These are phyloP conservation scores for Emydomyces testavorans DNA, from an alignment of 2,329 filamentous ascomycete genomes.

Conservation along the genomic window DNA sequence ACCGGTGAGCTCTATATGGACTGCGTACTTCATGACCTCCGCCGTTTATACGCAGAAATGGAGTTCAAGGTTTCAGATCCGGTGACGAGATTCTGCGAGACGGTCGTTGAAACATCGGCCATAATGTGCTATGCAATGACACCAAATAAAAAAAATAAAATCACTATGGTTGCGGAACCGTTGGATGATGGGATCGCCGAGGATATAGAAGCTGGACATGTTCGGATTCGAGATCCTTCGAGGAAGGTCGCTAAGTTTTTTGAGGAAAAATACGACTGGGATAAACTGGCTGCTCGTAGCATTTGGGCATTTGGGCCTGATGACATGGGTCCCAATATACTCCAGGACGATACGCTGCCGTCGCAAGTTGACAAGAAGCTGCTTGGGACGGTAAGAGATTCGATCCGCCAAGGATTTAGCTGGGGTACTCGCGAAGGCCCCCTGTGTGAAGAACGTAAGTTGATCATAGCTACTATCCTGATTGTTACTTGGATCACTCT, in stretches of 20 bases:
- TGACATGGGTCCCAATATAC: slow-evolving; percentile 84
- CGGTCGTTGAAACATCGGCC: slow-evolving; percentile 89
- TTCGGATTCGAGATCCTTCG: slow-evolving; percentile 85
- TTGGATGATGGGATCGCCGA: slow-evolving; percentile 87
- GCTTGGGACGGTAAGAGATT: slow-evolving; percentile 76
- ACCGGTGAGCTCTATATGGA: slow-evolving; percentile 99
- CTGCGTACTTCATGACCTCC: slow-evolving; percentile 88
- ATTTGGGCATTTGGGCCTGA: slow-evolving; percentile 99
- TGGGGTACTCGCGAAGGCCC: slow-evolving; percentile 95
- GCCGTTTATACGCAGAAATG: slow-evolving; percentile 94
- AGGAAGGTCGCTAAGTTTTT: slow-evolving; percentile 94
- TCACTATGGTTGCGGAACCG: slow-evolving; percentile 96
- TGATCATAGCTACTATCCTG: slow-evolving; percentile 8
- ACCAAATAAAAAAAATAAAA: slow-evolving; percentile 98
- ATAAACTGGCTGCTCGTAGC: slow-evolving; percentile 81
- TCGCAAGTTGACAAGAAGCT: slow-evolving; percentile 91
- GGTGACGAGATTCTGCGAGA: slow-evolving; percentile 94
- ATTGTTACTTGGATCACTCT: slow-evolving; percentile 6
- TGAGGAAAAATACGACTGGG: slow-evolving; percentile 93
- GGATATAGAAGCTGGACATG: slow-evolving; percentile 82
- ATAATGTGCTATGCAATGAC: slow-evolving; percentile 97
- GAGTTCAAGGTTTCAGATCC: slow-evolving; percentile 98
- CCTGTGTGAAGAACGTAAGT: slow-evolving; percentile 90
- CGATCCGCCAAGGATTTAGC: slow-evolving; percentile 87
- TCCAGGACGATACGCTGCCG: slow-evolving; percentile 92